These are phyloP conservation scores for Trametes versicolor DNA, from an alignment of 1,284 basidiomycete species.

Conservation along the genomic window DNA sequence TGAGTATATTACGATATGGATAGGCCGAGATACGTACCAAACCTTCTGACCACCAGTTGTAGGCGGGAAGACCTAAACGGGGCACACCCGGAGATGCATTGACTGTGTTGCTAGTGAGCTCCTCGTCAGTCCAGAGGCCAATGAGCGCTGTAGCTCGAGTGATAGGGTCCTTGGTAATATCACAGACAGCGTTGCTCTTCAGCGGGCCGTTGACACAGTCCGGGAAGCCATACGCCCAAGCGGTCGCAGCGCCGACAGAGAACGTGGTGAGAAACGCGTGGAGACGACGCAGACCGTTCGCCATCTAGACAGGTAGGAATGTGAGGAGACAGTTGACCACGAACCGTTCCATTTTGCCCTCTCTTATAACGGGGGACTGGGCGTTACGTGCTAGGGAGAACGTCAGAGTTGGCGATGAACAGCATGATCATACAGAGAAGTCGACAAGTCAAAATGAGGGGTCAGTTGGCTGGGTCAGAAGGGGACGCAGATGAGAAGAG, in stretches of 20 bases:
- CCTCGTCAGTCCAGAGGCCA: constrained; percentile 56
- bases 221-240: constrained; percentile 48
- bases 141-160: constrained; percentile 60
- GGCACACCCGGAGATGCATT: constrained; percentile 60
- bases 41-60: constrained; percentile 66
- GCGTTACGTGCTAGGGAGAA: constrained; percentile 15
- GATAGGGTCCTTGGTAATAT: constrained; percentile 54
- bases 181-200: constrained; percentile 57
- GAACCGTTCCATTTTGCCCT: neutral
- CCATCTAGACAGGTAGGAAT: constrained; percentile 27
- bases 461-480: constrained; percentile 33
- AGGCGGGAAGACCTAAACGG: constrained; percentile 59
- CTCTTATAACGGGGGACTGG: constrained; percentile 7
- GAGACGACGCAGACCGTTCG: constrained; percentile 26
- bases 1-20: neutral
- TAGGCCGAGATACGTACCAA: constrained; percentile 45
- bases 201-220: constrained; percentile 58
- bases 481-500: constrained; percentile 10
- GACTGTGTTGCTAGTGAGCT: constrained; percentile 60
- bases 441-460: neutral
- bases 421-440: constrained; percentile 12
- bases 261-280: constrained; percentile 20
- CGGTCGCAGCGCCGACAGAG: constrained; percentile 14
- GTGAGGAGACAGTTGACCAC: constrained; percentile 10
- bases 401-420: constrained; percentile 9